Percentiles rank a stretch among this genome's conserved stretches.
Conservation (phyloP, 495 filamentous ascomycete species). For the Penicillium taxi region DNA sequence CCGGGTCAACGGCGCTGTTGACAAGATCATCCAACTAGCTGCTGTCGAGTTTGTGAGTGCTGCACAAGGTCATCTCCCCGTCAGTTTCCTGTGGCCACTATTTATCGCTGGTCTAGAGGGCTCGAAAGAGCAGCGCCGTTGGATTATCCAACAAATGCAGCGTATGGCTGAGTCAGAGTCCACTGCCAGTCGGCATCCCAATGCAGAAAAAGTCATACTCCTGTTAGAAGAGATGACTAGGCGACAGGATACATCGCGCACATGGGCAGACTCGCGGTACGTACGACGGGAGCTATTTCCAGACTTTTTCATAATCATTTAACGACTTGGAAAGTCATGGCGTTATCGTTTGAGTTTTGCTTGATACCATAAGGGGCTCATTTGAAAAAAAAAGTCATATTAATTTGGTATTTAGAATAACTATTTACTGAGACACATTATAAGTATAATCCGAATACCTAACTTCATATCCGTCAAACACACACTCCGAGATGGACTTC, state of each 20-base stretch:
- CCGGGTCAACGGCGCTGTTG: conserved; percentile 32
- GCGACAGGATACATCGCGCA: conserved; percentile 32
- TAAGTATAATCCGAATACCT: no score
- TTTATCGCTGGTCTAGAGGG: conserved; percentile 34
- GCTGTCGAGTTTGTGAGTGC: conserved; percentile 20
- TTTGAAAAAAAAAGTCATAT: no score
- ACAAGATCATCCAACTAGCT: conserved; percentile 34
- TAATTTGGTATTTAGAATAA: no score
- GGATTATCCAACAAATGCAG: conserved; percentile 33
- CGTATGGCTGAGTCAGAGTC: conserved; percentile 19
- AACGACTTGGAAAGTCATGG: no score
- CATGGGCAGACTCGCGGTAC: conserved; percentile 34
- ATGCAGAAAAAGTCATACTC: conserved; percentile 24
- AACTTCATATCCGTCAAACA: conserved; percentile 3
- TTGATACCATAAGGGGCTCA: no score
- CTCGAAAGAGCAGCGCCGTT: conserved; percentile 26
- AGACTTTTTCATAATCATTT: conserved; percentile 34
- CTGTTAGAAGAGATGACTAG: conserved; percentile 34
- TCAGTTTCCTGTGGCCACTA: conserved; percentile 33
- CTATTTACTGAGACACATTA: no score
- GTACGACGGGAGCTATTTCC: conserved; percentile 33
- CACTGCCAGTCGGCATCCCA: conserved; percentile 19
- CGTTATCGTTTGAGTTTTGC: no score
- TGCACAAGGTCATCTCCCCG: conserved; percentile 15
- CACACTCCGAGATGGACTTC: conserved; percentile 1